Conservation (phyloP, 345 rosid genomes). For the Draba incana region DNA sequence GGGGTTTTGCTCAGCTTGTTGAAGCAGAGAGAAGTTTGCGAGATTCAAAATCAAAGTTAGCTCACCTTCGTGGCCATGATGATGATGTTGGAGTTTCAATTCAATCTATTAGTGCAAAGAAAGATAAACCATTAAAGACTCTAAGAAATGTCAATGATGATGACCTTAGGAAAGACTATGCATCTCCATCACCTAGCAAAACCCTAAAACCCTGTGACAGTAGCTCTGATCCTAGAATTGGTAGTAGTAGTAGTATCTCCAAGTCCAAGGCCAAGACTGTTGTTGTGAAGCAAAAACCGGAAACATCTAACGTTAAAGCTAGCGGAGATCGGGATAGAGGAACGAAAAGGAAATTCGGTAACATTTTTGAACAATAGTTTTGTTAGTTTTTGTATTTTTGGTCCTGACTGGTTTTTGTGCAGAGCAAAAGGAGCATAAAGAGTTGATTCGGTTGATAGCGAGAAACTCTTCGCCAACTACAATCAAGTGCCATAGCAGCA, state of each 20-base stretch:
- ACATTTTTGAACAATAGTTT: slow-evolving; percentile 2
- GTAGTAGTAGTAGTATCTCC: slow-evolving; percentile 30
- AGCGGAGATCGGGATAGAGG: slow-evolving; percentile 53
- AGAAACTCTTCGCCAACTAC: slow-evolving; percentile 56
- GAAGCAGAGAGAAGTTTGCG: slow-evolving; percentile 65
- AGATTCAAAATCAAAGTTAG: slow-evolving; percentile 59
- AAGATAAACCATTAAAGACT: slow-evolving; percentile 43
- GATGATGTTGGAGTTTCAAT: slow-evolving; percentile 34
- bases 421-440: slow-evolving; percentile 79
- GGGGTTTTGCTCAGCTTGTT: slow-evolving; percentile 52
- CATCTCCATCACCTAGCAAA: slow-evolving; percentile 46
- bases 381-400: background rate
- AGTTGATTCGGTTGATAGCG: slow-evolving; percentile 67
- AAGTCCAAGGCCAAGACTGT: slow-evolving; percentile 41
- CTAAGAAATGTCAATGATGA: slow-evolving; percentile 39
- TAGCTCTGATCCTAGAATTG: slow-evolving; percentile 42
- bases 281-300: slow-evolving; percentile 47
- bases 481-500: slow-evolving; percentile 59
- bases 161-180: slow-evolving; percentile 23
- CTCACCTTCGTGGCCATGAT: slow-evolving; percentile 53
- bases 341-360: slow-evolving; percentile 75
- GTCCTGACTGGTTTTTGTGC: slow-evolving; percentile 33
- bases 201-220: slow-evolving; percentile 51
- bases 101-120: slow-evolving; percentile 43
- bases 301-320: slow-evolving; percentile 45